Conservation (phyloP, 345 rosid genomes). For the Pugionium cornutum region DNA sequence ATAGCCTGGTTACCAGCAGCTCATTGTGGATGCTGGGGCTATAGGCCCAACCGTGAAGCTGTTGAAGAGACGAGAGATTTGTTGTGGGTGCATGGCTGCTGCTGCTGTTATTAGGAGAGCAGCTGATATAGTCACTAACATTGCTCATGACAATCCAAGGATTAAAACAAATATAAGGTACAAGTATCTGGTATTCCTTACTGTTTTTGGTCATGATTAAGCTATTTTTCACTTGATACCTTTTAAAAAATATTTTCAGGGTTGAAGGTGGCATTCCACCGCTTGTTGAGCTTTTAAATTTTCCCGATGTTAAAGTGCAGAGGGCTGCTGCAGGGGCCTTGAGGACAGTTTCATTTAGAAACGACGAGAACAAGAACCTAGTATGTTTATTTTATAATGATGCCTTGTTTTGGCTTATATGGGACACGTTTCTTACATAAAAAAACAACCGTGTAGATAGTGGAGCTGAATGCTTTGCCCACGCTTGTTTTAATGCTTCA, state of each 20-base stretch:
- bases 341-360: slow-evolving; percentile 68
- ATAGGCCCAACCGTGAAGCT: slow-evolving; percentile 52
- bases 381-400: slow-evolving; percentile 35
- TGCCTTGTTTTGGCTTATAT: background rate
- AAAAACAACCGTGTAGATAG: slow-evolving; percentile 56
- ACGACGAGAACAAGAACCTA: slow-evolving; percentile 69
- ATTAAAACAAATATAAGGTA: slow-evolving; percentile 71
- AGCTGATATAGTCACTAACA: slow-evolving; percentile 69
- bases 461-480: slow-evolving; percentile 66
- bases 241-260: slow-evolving; percentile 39
- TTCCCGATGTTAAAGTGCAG: slow-evolving; percentile 61
- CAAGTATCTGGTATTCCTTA: background rate
- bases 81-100: slow-evolving; percentile 22
- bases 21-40: slow-evolving; percentile 75
- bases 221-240: slow-evolving; percentile 13
- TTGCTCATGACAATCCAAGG: slow-evolving; percentile 71
- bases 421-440: slow-evolving; percentile 24
- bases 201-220: background rate
- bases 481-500: slow-evolving; percentile 66
- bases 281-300: slow-evolving; percentile 66
- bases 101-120: slow-evolving; percentile 62
- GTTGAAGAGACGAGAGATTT: slow-evolving; percentile 49
- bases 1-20: slow-evolving; percentile 73
- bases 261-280: slow-evolving; percentile 72
- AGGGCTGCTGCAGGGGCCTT: slow-evolving; percentile 84